Evolutionary conservation across 1,284 basidiomycete genomes (phyloP), one percentile per base, ranked within the genome.

Genomic region (Chondrostereum purpureum): DNA sequence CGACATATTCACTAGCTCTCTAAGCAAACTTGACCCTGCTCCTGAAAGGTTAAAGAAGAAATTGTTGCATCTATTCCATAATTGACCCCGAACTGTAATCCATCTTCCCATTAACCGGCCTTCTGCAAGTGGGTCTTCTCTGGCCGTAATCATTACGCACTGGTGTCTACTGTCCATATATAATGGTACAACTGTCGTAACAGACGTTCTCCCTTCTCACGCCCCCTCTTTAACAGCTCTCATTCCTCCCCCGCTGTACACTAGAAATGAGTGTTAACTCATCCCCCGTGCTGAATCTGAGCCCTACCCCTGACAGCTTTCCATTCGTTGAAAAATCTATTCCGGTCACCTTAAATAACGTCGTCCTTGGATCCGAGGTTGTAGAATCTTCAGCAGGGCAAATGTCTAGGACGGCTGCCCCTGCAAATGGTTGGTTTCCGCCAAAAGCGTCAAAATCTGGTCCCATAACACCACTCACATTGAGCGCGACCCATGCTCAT

Each of bases 401-500:
- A 34, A 5, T 31, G 2, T 22, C 5, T 16, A 19, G 39, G 19
- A 4, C 14, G 24, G 39, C 39, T 21, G 14, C 23, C 21, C 39
- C 39, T 4, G 17, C 39, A 23, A 41, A 24, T 23, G 39, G 39
- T 12, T 41, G 23, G 13, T 41, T 41, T 23, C 20, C 19, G 10
- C 39, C 13, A 23, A 41, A 12, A 22, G 5, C n/a, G 10, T 21
- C 39, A 17, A 8, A 12, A 10, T 10, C 39, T 6, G 39, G 19
- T 11, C n/a, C 18, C 24, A 23, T 41, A 6, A 22, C 39, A 3
- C 21, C 39, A 22, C 13, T 41, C 12, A 3, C 39, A 4, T 22
- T 41, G 39, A 23, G 39, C 5, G 19, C 18, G 39, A 41, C 21
- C 24, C 39, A 41, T 23, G 39, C 39, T 13, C 39, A 41, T 22